These are phyloP conservation scores for Aspergillus bridgeri DNA, from an alignment of 495 filamentous ascomycete genomes.

Conservation along the genomic window DNA sequence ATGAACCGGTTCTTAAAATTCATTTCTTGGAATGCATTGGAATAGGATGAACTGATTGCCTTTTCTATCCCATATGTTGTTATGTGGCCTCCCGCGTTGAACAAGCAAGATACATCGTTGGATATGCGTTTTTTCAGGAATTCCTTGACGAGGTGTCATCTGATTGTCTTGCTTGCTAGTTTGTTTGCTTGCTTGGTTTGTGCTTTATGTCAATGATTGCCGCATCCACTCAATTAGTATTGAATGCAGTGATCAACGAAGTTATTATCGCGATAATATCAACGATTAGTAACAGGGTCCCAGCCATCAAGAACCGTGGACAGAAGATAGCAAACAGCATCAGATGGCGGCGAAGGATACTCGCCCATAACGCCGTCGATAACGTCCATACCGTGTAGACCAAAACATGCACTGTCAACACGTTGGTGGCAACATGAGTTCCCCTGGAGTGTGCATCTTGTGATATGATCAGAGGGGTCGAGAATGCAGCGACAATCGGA, in stretches of 20 bases:
- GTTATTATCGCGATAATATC: constrained; percentile 37
- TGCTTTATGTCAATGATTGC: too few species aligned
- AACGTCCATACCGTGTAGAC: constrained; percentile 7
- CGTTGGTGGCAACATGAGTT: not conserved
- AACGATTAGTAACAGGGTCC: constrained; percentile 62
- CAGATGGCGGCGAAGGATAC: constrained; percentile 76
- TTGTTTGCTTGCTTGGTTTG: too few species aligned
- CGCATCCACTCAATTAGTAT: not conserved
- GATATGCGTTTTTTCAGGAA: too few species aligned
- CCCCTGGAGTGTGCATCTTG: not conserved
- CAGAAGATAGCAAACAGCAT: constrained; percentile 94
- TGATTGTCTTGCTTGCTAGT: too few species aligned
- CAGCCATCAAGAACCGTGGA: constrained; percentile 81
- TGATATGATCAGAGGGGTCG: constrained; percentile 61
- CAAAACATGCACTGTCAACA: constrained; percentile 33
- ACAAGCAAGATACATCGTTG: too few species aligned
- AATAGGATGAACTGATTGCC: too few species aligned
- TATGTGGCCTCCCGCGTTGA: too few species aligned
- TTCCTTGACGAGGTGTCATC: too few species aligned
- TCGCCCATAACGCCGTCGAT: constrained; percentile 78
- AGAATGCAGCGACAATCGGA: constrained; percentile 74
- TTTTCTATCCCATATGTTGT: too few species aligned
- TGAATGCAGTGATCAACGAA: not conserved
- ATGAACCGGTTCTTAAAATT: too few species aligned
- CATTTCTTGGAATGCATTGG: too few species aligned